Conservation (phyloP, 306 rosid species). For the Vachellia collinsii region DNA sequence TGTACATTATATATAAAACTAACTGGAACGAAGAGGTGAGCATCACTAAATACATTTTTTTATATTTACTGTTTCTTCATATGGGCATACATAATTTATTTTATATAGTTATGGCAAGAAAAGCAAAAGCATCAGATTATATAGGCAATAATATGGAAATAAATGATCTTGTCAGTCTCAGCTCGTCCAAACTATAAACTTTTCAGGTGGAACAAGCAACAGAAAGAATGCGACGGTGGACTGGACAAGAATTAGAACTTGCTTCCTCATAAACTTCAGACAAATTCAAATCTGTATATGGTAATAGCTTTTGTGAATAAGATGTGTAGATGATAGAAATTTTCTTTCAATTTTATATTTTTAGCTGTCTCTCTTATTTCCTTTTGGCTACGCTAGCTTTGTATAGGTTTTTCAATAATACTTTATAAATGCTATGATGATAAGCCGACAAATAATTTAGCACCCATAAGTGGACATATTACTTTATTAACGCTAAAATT, state of each 20-base stretch:
- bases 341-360: constrained; percentile 4
- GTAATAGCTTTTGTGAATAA: background rate
- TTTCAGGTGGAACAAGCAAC: constrained; percentile 86
- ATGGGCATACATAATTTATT: background rate
- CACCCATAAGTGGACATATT: too few species aligned
- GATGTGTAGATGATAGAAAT: constrained; percentile 17
- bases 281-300: constrained; percentile 1
- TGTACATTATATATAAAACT: constrained; percentile 65
- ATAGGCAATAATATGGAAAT: background rate
- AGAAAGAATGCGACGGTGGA: constrained; percentile 76
- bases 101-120: background rate
- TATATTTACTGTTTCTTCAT: background rate
- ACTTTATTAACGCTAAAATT: background rate
- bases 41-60: background rate
- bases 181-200: background rate
- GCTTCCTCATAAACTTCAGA: constrained; percentile 11
- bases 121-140: background rate
- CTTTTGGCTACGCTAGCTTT: background rate
- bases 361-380: background rate
- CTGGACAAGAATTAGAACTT: constrained; percentile 52
- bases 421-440: background rate
- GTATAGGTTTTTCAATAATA: background rate
- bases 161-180: background rate
- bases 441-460: too few species aligned
- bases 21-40: constrained; percentile 88